Base-by-base conservation (phyloP, 306 rosid species). In the Vigna angularis region DNA sequence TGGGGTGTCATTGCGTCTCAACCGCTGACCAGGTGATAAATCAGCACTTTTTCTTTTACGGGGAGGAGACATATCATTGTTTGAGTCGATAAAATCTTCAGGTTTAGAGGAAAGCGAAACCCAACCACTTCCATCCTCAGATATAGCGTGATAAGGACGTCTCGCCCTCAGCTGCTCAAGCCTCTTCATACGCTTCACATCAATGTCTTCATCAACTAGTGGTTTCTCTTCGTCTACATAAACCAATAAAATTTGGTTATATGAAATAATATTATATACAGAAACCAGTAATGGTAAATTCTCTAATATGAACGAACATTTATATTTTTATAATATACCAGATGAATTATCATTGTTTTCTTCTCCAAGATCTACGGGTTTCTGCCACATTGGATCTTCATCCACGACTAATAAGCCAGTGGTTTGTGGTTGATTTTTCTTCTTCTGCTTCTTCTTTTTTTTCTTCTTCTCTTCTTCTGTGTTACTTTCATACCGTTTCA, bases 51-150 rank as follows among this genome's bases (percentile, higher is more conserved):
- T 85, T 64, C 79, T 74, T 13, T 73, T 89, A 70, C 85, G 82
- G 34, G 91, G 90, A 73, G 97, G 98, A 79, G 95, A 89, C 70
- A 88, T 81, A 77, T 88, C 91, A 55, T 83, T 49, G 16, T 74
- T 80, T 20, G 75, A 72, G 56, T 77, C 66, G 49, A 42, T 61
- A 75, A 83, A 74, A 75, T 75, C 76, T 1, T 12, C 72, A 8
- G 40, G 24, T 30, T 85, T 76, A 8, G 85, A 59, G 79, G 98
- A 83, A 75, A 95, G 90, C 30, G 91, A 62, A 85, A 95, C 84
- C 98, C 98, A 95, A 83, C 98, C 98, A 83, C 98, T 95, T 56
- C 98, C 98, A 82, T 95, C 97, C 74, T 92, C 97, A 1, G 93
- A 89, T 79, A 92, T 87, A 62, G 89, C 86, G 87, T 91, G 82